phyloP scores from a whole-genome alignment of 139 green algal genomes.

The Mychonastes homosphaera region DNA sequence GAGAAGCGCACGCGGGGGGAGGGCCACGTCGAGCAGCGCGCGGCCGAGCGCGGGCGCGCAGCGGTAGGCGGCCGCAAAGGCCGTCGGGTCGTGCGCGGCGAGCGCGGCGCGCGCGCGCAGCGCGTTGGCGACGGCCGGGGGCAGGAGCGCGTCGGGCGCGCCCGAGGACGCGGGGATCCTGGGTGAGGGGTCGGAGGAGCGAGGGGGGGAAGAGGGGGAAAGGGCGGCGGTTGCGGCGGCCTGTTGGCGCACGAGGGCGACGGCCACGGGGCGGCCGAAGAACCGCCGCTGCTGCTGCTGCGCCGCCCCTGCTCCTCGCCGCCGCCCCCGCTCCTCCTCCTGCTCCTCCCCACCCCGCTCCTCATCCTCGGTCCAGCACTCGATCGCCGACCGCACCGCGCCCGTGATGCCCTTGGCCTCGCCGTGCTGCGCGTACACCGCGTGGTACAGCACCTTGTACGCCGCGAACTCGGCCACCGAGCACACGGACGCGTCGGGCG shows the following conservation, averaged over 20 bases:
- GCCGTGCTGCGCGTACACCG: constrained; percentile 34
- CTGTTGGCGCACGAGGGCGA: too few species aligned
- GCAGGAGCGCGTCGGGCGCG: not conserved
- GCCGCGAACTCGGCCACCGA: constrained; percentile 38
- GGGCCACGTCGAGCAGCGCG: constrained; percentile 58
- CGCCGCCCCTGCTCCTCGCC: too few species aligned
- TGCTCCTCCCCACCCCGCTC: too few species aligned
- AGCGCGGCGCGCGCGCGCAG: not conserved
- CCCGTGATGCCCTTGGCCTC: too few species aligned
- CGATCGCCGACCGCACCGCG: too few species aligned
- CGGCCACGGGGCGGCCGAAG: too few species aligned
- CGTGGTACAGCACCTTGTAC: constrained; percentile 51
- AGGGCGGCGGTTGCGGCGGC: too few species aligned
- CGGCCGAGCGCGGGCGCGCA: constrained; percentile 50
- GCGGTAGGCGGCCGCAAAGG: not conserved
- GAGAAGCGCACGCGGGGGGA: constrained; percentile 38
- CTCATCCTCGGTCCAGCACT: too few species aligned
- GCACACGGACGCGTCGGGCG: too few species aligned
- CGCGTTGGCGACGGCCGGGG: not conserved
- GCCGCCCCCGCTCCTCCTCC: too few species aligned
- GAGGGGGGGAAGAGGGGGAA: not conserved
- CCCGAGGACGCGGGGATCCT: not conserved
- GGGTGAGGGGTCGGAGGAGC: constrained; percentile 18
- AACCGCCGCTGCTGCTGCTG: too few species aligned
- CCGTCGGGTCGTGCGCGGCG: not conserved